Evolutionary conservation across 108 stramenopile genomes (phyloP).

Genomic region (Chaetoceros tenuissimus): DNA sequence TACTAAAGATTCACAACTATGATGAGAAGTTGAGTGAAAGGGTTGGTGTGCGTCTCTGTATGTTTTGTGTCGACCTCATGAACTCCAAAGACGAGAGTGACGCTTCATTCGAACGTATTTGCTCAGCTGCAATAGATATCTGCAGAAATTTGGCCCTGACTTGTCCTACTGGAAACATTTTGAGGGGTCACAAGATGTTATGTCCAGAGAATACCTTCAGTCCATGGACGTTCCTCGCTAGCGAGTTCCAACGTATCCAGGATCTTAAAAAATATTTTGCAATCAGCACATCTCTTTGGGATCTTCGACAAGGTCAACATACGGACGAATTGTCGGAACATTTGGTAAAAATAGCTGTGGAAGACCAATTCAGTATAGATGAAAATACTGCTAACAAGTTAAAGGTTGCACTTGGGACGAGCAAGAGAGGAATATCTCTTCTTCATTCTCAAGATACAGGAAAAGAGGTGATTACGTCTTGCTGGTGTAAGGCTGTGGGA

Average conservation of each 20-base stretch:
- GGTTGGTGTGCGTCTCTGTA: constrained; percentile 16
- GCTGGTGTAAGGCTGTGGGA: constrained; percentile 30
- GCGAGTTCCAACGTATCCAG: constrained; percentile 25
- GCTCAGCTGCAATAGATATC: background rate
- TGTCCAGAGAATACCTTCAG: background rate
- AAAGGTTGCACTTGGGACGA: constrained; percentile 15
- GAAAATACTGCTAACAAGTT: constrained; percentile 14
- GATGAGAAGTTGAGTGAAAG: constrained; percentile 18
- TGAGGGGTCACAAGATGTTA: background rate
- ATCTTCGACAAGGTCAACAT: constrained; percentile 13
- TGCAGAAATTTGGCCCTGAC: background rate
- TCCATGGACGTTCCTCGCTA: constrained; percentile 1
- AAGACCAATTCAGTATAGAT: background rate
- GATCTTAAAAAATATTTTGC: constrained; percentile 19
- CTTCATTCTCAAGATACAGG: constrained; percentile 11
- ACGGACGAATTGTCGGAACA: constrained; percentile 10
- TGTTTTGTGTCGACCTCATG: constrained; percentile 15
- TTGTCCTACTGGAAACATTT: background rate
- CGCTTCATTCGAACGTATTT: background rate
- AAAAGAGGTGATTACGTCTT: constrained; percentile 10
- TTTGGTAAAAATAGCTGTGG: constrained; percentile 17
- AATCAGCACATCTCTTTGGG: constrained; percentile 17
- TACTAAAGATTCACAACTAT: too few relatives aligned
- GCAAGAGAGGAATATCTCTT: constrained; percentile 26
- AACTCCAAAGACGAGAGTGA: background rate